Evolutionary conservation across 176 grass and related monocot genomes (phyloP).

Genomic region (Luzula sylvatica): DNA sequence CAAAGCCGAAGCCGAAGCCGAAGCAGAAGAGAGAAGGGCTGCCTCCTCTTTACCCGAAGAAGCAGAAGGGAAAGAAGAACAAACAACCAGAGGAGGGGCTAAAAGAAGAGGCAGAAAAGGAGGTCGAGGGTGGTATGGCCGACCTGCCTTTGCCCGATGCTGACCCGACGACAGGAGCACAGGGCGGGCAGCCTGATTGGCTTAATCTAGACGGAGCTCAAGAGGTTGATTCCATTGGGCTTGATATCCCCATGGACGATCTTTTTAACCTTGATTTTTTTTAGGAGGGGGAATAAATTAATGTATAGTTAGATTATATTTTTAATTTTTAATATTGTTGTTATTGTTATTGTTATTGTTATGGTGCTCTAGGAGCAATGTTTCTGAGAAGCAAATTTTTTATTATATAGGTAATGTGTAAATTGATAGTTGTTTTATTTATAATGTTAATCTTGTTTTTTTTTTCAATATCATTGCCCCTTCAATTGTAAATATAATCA

Average conservation of each 20-base stretch:
- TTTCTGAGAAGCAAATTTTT: too few relatives aligned
- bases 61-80: constrained; percentile 26
- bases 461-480: too few relatives aligned
- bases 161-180: too few relatives aligned
- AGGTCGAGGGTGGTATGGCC: constrained; percentile 31
- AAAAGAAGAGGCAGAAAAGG: constrained; percentile 23
- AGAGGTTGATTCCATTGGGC: constrained; percentile 65
- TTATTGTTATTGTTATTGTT: too few relatives aligned
- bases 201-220: constrained; percentile 60
- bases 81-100: constrained; percentile 22
- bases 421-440: too few relatives aligned
- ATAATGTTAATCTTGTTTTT: too few relatives aligned
- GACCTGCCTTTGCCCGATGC: constrained; percentile 55
- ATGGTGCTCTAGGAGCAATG: too few relatives aligned
- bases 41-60: constrained; percentile 24
- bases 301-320: too few relatives aligned
- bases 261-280: constrained; percentile 68
- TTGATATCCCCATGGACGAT: constrained; percentile 87
- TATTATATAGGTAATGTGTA: too few relatives aligned
- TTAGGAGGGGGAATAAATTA: too few relatives aligned
- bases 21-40: constrained; percentile 16
- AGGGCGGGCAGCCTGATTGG: constrained; percentile 45
- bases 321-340: too few relatives aligned
- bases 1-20: constrained; percentile 55
- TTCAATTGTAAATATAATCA: too few relatives aligned